phyloP scores from a whole-genome alignment of 768 basidiomycete genomes.

The Coprinellus micaceus region DNA sequence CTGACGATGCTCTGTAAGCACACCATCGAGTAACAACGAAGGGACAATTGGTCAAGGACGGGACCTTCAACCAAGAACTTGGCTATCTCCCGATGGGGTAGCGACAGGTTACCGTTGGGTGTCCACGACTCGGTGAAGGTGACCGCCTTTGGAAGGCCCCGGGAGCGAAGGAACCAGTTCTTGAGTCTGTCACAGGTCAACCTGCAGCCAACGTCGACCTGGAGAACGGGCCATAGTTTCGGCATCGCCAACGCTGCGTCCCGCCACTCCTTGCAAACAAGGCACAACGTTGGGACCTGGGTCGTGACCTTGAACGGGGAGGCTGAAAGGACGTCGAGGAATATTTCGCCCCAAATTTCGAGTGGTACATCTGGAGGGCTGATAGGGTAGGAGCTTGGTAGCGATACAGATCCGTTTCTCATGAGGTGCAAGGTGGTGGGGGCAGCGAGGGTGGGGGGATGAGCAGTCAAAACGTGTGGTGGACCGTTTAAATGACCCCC shows the following conservation, averaged over 20 bases:
- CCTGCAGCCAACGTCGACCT: too few species aligned
- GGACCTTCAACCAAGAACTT: not conserved
- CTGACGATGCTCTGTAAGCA: not conserved
- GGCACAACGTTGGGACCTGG: too few species aligned
- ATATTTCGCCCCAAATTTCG: not conserved
- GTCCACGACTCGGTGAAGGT: not conserved
- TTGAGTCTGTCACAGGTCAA: too few species aligned
- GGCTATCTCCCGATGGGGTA: not conserved
- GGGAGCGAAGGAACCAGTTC: not conserved
- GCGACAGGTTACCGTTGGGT: not conserved
- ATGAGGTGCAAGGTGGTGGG: too few species aligned
- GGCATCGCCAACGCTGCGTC: not conserved
- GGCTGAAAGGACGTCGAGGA: not conserved
- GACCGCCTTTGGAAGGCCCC: not conserved
- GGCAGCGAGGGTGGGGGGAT: too few species aligned
- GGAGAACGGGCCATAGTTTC: not conserved
- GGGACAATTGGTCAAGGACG: not conserved
- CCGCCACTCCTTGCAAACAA: not conserved
- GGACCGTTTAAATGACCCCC: too few species aligned
- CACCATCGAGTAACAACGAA: not conserved
- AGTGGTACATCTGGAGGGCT: not conserved
- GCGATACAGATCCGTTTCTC: not conserved
- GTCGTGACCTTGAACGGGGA: too few species aligned
- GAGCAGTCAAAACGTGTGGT: too few species aligned
- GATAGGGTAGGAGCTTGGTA: not conserved